Percentiles rank a stretch among this genome's conserved stretches.
These are phyloP conservation scores for Suillus weaverae DNA, from an alignment of 768 basidiomycete species.

Conservation along the genomic window DNA sequence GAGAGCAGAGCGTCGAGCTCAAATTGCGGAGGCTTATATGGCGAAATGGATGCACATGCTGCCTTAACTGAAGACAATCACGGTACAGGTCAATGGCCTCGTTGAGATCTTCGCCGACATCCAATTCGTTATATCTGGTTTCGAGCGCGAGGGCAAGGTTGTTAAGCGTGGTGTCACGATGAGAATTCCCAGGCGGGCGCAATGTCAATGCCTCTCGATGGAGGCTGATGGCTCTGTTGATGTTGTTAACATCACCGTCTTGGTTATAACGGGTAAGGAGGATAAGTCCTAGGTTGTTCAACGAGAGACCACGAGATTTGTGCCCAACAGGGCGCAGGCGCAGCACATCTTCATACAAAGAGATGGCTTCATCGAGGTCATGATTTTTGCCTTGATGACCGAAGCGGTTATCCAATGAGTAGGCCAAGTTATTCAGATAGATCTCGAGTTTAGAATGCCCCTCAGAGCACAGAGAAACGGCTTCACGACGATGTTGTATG, in stretches of 20 bases:
- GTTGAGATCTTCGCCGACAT: background rate
- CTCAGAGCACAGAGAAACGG: background rate
- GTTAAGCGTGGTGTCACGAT: background rate
- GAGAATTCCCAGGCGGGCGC: background rate
- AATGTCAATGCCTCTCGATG: background rate
- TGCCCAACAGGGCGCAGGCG: background rate
- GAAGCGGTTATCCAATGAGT: background rate
- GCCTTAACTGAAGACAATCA: no score
- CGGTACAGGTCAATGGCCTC: background rate
- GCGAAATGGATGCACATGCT: no score
- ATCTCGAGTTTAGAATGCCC: fast-evolving
- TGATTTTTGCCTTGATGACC: background rate
- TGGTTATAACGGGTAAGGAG: no score
- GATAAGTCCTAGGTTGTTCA: no score
- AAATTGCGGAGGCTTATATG: no score
- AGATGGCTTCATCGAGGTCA: background rate
- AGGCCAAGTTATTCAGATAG: background rate
- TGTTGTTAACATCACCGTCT: no score
- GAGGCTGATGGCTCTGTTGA: background rate
- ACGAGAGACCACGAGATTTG: no score
- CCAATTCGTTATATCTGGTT: background rate
- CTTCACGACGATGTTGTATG: background rate
- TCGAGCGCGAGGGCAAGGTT: background rate
- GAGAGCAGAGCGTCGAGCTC: no score
- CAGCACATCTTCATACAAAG: background rate